These are phyloP conservation scores for Hypholoma sublateritium DNA, from an alignment of 768 basidiomycete species.

Conservation along the genomic window DNA sequence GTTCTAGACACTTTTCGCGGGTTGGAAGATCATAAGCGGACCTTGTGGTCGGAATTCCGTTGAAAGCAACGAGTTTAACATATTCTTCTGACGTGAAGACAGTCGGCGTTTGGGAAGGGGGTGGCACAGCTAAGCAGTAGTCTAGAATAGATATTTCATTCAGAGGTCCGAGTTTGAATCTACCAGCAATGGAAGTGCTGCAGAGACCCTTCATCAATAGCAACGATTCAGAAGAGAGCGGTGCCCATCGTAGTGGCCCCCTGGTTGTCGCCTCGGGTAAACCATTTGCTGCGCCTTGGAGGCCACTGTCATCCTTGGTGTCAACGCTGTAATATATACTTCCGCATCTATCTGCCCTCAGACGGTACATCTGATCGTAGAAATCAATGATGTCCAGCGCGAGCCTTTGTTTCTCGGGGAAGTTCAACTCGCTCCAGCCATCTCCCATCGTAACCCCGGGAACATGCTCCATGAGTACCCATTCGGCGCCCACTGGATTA, in stretches of 20 bases:
- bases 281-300: neutral
- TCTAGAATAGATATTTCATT: slow-evolving; percentile 8
- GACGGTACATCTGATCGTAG: slow-evolving; percentile 8
- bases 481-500: slow-evolving; percentile 18
- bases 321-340: slow-evolving; percentile 10
- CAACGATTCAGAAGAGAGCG: slow-evolving; percentile 6
- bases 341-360: slow-evolving; percentile 9
- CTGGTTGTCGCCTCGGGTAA: neutral
- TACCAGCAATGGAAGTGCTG: slow-evolving; percentile 2
- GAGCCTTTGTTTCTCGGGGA: slow-evolving; percentile 6
- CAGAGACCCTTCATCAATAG: slow-evolving; percentile 4
- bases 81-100: slow-evolving; percentile 12
- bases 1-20: slow-evolving; percentile 9
- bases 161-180: slow-evolving; percentile 10
- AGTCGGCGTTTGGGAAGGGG: slow-evolving; percentile 11
- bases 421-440: slow-evolving; percentile 5
- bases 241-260: slow-evolving; percentile 7
- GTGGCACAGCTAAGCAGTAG: slow-evolving; percentile 4
- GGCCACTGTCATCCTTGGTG: slow-evolving; percentile 4
- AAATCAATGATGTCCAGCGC: slow-evolving; percentile 10
- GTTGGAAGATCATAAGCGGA: slow-evolving; percentile 8
- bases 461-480: slow-evolving; percentile 16
- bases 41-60: slow-evolving; percentile 12
- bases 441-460: slow-evolving; percentile 10
- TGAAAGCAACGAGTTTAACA: slow-evolving; percentile 11